Conservation (phyloP, 306 rosid species). For the Cajanus cajan region DNA sequence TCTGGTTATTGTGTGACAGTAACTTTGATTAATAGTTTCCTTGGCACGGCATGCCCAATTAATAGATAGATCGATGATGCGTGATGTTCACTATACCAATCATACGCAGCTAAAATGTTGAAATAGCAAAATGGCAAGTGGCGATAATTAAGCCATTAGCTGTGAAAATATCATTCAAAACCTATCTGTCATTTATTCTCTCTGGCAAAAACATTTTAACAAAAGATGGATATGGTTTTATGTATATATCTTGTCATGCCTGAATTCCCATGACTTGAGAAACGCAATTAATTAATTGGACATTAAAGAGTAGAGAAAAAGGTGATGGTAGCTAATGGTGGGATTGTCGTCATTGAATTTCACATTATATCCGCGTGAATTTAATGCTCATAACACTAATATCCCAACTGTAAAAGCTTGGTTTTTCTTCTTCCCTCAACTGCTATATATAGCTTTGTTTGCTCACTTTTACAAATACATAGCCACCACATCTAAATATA, state of each 20-base stretch:
- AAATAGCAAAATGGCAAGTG: not conserved
- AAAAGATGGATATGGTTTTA: not conserved
- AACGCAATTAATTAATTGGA: not conserved
- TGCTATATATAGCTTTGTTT: constrained; percentile 39
- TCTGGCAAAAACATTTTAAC: not conserved
- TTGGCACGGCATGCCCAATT: not conserved
- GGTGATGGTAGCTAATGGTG: not conserved
- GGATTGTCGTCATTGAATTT: constrained; percentile 20
- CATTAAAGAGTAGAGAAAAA: not conserved
- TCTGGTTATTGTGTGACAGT: not conserved
- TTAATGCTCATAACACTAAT: constrained; percentile 44
- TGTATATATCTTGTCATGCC: not conserved
- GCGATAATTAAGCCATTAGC: not conserved
- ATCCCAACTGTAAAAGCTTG: constrained; percentile 43
- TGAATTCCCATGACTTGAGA: not conserved
- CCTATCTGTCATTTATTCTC: not conserved
- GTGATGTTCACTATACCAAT: not conserved
- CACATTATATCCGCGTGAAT: constrained; percentile 28
- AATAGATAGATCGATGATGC: not conserved
- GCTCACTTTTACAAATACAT: not conserved
- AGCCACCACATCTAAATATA: not conserved
- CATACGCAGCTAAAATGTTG: not conserved
- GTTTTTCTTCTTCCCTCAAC: not conserved
- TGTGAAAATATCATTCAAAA: not conserved
- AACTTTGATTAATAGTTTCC: not conserved